Base-by-base conservation (phyloP, 495 filamentous ascomycete species). In the Penicillium bovifimosum region DNA sequence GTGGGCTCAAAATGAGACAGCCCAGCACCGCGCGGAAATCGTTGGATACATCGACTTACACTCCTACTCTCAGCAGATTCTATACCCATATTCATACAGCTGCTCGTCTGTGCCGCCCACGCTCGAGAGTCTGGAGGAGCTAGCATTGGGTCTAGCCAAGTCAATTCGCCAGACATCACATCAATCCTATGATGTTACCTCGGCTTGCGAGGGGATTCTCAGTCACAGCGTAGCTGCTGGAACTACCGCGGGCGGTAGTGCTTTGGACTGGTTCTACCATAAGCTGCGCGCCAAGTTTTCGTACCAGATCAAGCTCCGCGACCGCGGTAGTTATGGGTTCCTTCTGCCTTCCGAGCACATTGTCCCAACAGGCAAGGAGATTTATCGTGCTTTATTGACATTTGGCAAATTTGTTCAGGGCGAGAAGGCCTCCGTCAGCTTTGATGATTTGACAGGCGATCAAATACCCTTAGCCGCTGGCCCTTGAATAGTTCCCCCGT, bases 201-300 rank as follows among this genome's bases (percentile, higher is more conserved):
- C 91, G 0, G 93, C 93, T 5, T 98, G 93, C 50, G 88, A 95
- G 64, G 91, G 91, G 2, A 87, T 87, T 41, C 78, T 86, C 9
- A 56, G 50, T 0, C 45, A 56, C 2, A 36, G 59, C 6, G 47
- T 59, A 16, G 34, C 90, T 47, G 72, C 79, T 2, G 79, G 81
- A 41, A 58, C 65, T 11, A 68, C 60, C 16, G 64, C 69, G 2
- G 91, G 92, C 11, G 93, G 93, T 11, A 91, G 88, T 34, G 89
- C 88, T 7, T 81, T 98, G 38, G 93, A 97, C 68, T 98, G 89
- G 83, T 95, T 98, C 69, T 96, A 96, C 64, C 90, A 93, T 50
- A 86, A 93, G 58, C 68, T 96, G 28, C 72, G 80, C 38, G 86
- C 92, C n/a, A 81, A 75, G 31, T 93, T 87, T 61, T 84, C 88